Evolutionary conservation across 495 filamentous ascomycete species (phyloP), one percentile per base, ranked within the genome.

Genomic region (Xylaria nigripes): DNA sequence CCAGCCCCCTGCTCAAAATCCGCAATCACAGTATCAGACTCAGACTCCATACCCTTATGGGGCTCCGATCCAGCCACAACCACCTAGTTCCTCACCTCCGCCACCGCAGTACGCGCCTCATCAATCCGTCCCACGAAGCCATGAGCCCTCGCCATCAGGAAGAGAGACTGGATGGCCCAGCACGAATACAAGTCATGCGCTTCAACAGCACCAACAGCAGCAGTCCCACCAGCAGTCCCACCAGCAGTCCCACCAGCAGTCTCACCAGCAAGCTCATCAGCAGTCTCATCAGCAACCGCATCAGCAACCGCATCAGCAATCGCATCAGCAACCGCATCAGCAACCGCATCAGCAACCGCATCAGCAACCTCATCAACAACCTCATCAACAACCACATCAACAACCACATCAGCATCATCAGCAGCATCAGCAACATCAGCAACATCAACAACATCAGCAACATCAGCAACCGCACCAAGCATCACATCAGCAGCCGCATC

Each of bases 91-190:
- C 3, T 58, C 70, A 1, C 70, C 70, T 22, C 70, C 70, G 7
- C 64, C 67, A 1, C 60, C 67, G 18, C 70, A 71, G 38, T 72
- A 70, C 22, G 56, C 64, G 1, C 48, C 62, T 2, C 67, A 72
- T 54, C 50, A 57, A 29, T 52, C 64, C 15, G 54, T 42, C 13
- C 55, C 60, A 10, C 60, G 64, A 54, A 61, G 59, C 29, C 65
- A 62, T 27, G 68, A 68, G n/a, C 56, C 60, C 48, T 27, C 50
- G 5, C 54, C 64, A 42, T 52, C 61, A 15, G 58, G 58, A 24
- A 57, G 65, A 44, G 62, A 66, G 27, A 47, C 55, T 21, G 60
- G 59, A 15, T 70, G 68, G 68, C 64, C 55, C 27, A 53, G 54
- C 13, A 41, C 60, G 32, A 61, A 54, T 27, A 54, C 60, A 29